Conservation (phyloP, 441 rosid genomes). For the Pelargonium fulgidum region DNA sequence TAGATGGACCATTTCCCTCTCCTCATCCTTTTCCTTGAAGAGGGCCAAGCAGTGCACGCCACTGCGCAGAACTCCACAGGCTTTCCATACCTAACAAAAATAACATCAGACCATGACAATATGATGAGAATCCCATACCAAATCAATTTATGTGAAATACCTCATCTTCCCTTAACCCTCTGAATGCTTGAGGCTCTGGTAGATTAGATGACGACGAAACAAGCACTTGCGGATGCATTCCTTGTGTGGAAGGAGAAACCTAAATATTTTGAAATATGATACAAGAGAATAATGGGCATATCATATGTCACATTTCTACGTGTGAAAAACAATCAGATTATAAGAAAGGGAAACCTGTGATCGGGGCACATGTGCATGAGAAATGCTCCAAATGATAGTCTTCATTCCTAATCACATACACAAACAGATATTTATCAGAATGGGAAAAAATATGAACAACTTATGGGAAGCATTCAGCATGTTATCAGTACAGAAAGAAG, state of each 20-base stretch:
- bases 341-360: constrained; percentile 50
- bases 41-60: constrained; percentile 95
- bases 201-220: constrained; percentile 48
- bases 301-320: constrained; percentile 13
- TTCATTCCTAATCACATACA: constrained; percentile 67
- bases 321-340: constrained; percentile 13
- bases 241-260: constrained; percentile 55
- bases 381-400: constrained; percentile 95
- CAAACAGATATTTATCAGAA: too few relatives aligned
- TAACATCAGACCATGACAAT: constrained; percentile 24
- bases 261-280: constrained; percentile 26
- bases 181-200: constrained; percentile 61
- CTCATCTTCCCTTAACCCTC: constrained; percentile 98
- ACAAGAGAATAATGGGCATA: constrained; percentile 15
- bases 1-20: constrained; percentile 78
- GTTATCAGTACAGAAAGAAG: too few relatives aligned
- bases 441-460: too few relatives aligned
- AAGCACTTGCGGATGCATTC: constrained; percentile 49
- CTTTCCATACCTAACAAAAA: constrained; percentile 73
- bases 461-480: too few relatives aligned
- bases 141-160: constrained; percentile 39
- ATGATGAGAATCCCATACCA: constrained; percentile 14
- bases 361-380: constrained; percentile 90
- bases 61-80: constrained; percentile 88
- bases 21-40: constrained; percentile 96